Evolutionary conservation across 2,329 filamentous ascomycete genomes (phyloP), one percentile per base, ranked within the genome.

Genomic region (Hypocreales sp.): DNA sequence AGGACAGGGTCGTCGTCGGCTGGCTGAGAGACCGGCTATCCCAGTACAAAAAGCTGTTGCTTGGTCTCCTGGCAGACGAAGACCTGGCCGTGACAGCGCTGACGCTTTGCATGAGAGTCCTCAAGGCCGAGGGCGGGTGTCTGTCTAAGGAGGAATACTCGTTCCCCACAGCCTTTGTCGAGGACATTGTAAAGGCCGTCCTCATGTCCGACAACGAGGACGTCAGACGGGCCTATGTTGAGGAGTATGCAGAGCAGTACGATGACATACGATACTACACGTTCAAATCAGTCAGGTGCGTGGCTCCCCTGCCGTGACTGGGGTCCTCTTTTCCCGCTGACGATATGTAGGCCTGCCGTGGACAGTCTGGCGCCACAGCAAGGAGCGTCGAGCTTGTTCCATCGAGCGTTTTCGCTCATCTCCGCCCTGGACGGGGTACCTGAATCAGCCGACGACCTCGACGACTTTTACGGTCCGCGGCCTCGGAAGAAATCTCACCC

Each of bases 231-330:
- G 74, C 82, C 30, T 94, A 87, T 37, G 61, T 78, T 15, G 68
- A 80, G 31, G 82, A 82, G 38, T 94, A 74, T 46, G 62, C 84
- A 26, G 74, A 80, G 46, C 64, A 77, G 48, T 84, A 76, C 46
- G 79, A 90, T 42, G 90, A 95, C 50, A 64, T 94, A 33, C 67
- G 82, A 36, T 92, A 77, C 49, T 83, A 79, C 49, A 82, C 83
- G 1, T 80, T 92, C 45, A 65, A 74, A 41, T 68, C 70, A 10
- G 59, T 92, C 39, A 69, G 69, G 76, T 82, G 67, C 40, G 73
- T 60, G 11, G 4, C 8, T 8, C 5, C 13, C 11, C 15, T 12
- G 45, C 47, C 3, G 35, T 8, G 4, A 4, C n/a, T n/a, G 5
- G n/a, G 7, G 17, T n/a, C n/a, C 5, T 15, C 10, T 20, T 17